These are phyloP conservation scores for Pelargonium fulgidum DNA, from an alignment of 441 rosid genomes.

Conservation along the genomic window DNA sequence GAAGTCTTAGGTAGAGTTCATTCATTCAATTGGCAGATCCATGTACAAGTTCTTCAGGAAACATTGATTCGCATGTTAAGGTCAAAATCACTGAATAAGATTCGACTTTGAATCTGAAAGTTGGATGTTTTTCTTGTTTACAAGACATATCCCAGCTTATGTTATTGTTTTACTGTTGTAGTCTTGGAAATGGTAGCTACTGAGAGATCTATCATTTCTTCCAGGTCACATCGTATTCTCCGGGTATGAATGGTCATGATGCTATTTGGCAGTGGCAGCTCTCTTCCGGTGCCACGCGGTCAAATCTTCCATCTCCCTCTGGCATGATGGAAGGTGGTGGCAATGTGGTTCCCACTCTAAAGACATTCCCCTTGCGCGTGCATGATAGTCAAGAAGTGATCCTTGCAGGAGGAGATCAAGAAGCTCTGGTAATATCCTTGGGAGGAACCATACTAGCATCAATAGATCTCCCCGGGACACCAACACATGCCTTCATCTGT, in stretches of 20 bases:
- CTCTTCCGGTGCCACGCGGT: constrained; percentile 86
- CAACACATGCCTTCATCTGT: constrained; percentile 72
- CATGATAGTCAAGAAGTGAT: constrained; percentile 84
- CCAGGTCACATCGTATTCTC: constrained; percentile 88
- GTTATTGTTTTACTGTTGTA: not conserved
- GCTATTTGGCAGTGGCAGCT: constrained; percentile 97
- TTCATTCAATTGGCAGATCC: not conserved
- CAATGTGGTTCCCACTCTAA: constrained; percentile 72
- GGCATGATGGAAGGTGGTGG: constrained; percentile 72
- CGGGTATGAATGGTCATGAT: constrained; percentile 76
- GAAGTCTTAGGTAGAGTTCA: not conserved
- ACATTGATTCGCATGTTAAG: not conserved
- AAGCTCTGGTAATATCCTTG: constrained; percentile 67
- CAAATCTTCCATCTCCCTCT: constrained; percentile 85
- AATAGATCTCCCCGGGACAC: constrained; percentile 74
- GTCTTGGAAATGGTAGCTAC: not conserved
- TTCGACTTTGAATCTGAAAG: not conserved
- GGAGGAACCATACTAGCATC: constrained; percentile 74
- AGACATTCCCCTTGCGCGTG: constrained; percentile 58
- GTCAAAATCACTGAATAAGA: not conserved
- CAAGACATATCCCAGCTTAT: not conserved
- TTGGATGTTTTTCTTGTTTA: not conserved
- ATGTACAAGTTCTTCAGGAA: not conserved
- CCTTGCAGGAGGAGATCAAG: constrained; percentile 95
- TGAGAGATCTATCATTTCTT: constrained; percentile 15